Percentiles rank a stretch among this genome's conserved stretches.
phyloP scores from a whole-genome alignment of 495 filamentous ascomycete genomes.

The Podospora pseudopauciseta region DNA sequence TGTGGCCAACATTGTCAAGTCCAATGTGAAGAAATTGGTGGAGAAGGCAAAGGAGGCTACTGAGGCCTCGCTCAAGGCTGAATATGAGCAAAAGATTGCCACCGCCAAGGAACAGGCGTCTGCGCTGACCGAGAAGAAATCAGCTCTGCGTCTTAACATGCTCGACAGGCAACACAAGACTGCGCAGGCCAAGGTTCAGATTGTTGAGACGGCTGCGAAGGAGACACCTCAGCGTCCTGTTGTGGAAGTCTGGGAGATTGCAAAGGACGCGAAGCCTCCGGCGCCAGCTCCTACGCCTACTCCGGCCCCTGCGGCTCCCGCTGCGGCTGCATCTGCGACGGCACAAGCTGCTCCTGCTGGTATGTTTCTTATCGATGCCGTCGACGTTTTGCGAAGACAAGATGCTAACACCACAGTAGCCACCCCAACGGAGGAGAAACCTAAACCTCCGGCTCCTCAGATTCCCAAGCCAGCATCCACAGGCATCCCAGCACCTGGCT shows the following conservation, averaged over 20 bases:
- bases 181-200: constrained; percentile 66
- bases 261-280: constrained; percentile 64
- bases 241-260: constrained; percentile 77
- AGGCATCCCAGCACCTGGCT: constrained; percentile 5
- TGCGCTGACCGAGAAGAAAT: constrained; percentile 59
- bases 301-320: constrained; percentile 29
- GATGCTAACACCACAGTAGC: constrained; percentile 27
- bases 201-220: constrained; percentile 71
- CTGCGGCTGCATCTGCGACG: constrained; percentile 25
- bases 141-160: constrained; percentile 71
- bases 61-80: constrained; percentile 40
- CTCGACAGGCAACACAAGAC: constrained; percentile 63
- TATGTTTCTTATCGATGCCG: constrained; percentile 17
- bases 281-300: constrained; percentile 38
- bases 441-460: constrained; percentile 6
- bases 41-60: constrained; percentile 50
- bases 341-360: constrained; percentile 29
- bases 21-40: constrained; percentile 62
- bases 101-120: constrained; percentile 51
- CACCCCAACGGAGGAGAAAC: constrained; percentile 25
- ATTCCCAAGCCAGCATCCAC: constrained; percentile 9
- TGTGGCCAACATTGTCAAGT: constrained; percentile 60
- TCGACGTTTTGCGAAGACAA: not conserved
- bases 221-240: constrained; percentile 83
- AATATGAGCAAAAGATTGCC: constrained; percentile 50